phyloP scores from a whole-genome alignment of 2,329 filamentous ascomycete genomes.

The Beauveria pseudobassiana region DNA sequence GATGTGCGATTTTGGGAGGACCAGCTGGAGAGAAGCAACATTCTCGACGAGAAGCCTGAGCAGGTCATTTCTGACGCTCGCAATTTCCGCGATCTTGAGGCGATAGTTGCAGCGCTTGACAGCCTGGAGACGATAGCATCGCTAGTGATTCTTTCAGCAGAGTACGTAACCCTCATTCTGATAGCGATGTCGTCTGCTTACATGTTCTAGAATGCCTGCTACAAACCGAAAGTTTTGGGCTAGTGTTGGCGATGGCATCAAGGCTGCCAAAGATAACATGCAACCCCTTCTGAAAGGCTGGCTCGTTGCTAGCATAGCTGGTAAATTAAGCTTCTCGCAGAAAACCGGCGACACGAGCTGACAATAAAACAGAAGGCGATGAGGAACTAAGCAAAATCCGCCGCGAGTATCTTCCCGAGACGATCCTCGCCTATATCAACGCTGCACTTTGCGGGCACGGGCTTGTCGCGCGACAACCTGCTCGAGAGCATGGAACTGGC shows the following conservation, averaged over 20 bases:
- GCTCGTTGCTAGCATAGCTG: conserved; percentile 48
- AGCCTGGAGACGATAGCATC: conserved; percentile 59
- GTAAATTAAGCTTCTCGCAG: conserved; percentile 29
- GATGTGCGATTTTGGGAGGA: conserved; percentile 33
- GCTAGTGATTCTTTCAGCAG: conserved; percentile 41
- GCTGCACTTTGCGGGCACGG: conserved; percentile 69
- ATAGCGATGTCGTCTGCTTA: conserved; percentile 20
- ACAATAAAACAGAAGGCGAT: conserved; percentile 41
- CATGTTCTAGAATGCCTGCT: conserved; percentile 21
- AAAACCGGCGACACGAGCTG: conserved; percentile 3
- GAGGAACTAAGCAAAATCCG: conserved; percentile 59
- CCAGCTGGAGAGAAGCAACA: conserved; percentile 28
- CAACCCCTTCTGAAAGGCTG: conserved; percentile 57
- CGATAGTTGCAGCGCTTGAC: conserved; percentile 58
- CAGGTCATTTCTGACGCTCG: conserved; percentile 48
- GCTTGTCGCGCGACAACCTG: conserved; percentile 66
- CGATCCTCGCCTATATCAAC: conserved; percentile 74
- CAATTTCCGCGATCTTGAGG: conserved; percentile 62
- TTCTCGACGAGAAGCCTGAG: conserved; percentile 29
- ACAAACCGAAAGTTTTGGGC: conserved; percentile 43
- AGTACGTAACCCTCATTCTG: conserved; percentile 34
- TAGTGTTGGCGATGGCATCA: conserved; percentile 46
- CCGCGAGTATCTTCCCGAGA: conserved; percentile 75
- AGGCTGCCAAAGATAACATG: conserved; percentile 48
- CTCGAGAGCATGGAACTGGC: conserved; percentile 84